Evolutionary conservation across 169 alveolate species (phyloP).

Genomic region (Neospora caninum): DNA sequence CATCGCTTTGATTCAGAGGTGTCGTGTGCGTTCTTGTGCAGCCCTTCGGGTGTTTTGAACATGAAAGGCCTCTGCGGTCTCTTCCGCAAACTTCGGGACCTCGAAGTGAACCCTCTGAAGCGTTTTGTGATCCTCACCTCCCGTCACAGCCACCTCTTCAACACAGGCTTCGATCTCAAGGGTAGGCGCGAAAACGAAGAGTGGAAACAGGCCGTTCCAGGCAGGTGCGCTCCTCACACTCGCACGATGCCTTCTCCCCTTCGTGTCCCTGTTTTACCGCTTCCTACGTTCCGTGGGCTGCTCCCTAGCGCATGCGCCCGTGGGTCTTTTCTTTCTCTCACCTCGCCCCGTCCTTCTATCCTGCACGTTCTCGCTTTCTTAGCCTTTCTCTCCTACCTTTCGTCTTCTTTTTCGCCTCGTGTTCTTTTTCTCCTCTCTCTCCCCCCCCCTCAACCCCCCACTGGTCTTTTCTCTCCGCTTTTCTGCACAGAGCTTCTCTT

Average conservation of each 20-base stretch:
- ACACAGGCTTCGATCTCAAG: slow-evolving; percentile 12
- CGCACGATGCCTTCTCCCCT: too few species aligned
- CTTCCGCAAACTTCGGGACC: slow-evolving; percentile 44
- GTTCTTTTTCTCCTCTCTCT: too few species aligned
- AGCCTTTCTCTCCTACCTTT: not conserved
- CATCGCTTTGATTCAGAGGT: too few species aligned
- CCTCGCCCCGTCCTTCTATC: too few species aligned
- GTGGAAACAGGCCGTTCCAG: not conserved
- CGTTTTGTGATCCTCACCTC: slow-evolving; percentile 18
- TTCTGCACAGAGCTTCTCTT: not conserved
- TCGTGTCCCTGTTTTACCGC: too few species aligned
- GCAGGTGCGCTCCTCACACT: not conserved
- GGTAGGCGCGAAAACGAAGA: not conserved
- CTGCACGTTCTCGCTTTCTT: not conserved
- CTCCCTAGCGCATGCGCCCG: too few species aligned
- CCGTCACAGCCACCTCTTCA: not conserved
- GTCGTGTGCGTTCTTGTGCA: not conserved
- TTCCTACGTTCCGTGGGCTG: too few species aligned
- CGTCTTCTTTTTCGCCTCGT: not conserved
- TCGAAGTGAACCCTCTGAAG: slow-evolving; percentile 45
- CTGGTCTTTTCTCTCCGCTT: too few species aligned
- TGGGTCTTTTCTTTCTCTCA: too few species aligned
- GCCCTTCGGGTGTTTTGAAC: not conserved
- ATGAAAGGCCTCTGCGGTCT: slow-evolving; percentile 32
- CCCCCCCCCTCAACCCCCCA: too few species aligned